Percentiles rank a stretch among this genome's conserved stretches.
Conservation (phyloP, 2,329 filamentous ascomycete genomes). For the Phialophora expanda region DNA sequence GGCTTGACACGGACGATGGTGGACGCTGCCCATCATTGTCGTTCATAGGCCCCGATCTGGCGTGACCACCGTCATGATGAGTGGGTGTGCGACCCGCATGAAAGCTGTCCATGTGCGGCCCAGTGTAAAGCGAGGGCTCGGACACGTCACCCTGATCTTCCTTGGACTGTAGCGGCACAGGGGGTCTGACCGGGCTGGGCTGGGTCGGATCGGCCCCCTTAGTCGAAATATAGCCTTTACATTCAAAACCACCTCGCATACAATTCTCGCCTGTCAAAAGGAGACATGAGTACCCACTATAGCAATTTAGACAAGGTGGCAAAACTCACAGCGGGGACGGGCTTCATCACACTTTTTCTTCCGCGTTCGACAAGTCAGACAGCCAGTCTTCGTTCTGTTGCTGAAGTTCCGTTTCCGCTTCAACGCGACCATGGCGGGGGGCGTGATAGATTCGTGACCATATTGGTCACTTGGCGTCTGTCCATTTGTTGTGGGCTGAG, state of each 20-base stretch:
- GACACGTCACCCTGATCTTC: constrained; percentile 59
- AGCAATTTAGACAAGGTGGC: not conserved
- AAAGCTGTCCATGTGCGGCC: constrained; percentile 24
- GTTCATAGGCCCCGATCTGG: constrained; percentile 40
- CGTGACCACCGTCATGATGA: constrained; percentile 53
- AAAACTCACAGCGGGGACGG: constrained; percentile 81
- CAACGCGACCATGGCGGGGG: constrained; percentile 45
- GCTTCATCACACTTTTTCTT: constrained; percentile 99
- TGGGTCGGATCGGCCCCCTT: constrained; percentile 75
- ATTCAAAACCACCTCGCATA: constrained; percentile 84
- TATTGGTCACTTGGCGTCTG: constrained; percentile 45
- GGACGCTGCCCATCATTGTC: constrained; percentile 52
- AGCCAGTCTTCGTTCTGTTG: constrained; percentile 94
- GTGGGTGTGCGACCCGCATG: constrained; percentile 30
- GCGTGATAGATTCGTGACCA: constrained; percentile 38
- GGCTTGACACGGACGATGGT: constrained; percentile 50
- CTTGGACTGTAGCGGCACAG: constrained; percentile 82
- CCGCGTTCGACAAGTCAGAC: constrained; percentile 84
- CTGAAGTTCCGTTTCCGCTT: constrained; percentile 70
- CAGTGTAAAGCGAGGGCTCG: constrained; percentile 32
- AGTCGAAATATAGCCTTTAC: constrained; percentile 80
- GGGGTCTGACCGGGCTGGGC: constrained; percentile 69
- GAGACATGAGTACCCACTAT: constrained; percentile 1
- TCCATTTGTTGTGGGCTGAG: constrained; percentile 45
- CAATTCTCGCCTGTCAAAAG: constrained; percentile 76